Conservation (phyloP, 371 early-diverging fungal genomes). For the Mucor lusitanicus region DNA sequence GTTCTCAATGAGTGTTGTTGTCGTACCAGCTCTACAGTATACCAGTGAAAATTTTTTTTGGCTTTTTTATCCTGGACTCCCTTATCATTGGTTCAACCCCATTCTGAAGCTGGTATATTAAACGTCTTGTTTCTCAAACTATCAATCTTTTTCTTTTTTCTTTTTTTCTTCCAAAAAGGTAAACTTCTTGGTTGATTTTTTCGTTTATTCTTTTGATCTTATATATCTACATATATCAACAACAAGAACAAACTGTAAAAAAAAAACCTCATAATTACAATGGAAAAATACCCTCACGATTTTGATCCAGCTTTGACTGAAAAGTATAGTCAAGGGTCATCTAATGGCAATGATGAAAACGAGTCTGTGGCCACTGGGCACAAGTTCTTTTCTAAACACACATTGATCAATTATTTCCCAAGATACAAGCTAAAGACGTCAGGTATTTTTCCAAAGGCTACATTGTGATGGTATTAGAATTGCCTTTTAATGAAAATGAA, state of each 20-base stretch:
- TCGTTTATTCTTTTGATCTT: not conserved
- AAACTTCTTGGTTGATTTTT: not conserved
- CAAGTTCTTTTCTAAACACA: conserved; percentile 23
- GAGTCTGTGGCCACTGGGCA: conserved; percentile 11
- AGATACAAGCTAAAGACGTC: conserved; percentile 21
- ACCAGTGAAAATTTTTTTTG: not conserved
- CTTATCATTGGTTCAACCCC: not conserved
- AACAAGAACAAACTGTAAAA: conserved; percentile 3
- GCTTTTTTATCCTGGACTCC: not conserved
- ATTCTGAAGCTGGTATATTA: not conserved
- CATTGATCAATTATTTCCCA: conserved; percentile 24
- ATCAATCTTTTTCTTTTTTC: not conserved
- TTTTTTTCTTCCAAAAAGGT: not conserved
- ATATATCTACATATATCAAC: not conserved
- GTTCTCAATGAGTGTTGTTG: no score
- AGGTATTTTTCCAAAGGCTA: conserved; percentile 10
- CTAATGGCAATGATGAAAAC: not conserved
- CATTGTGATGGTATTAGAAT: not conserved
- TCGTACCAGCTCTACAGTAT: no score
- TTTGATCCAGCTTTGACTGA: conserved; percentile 10
- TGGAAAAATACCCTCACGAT: conserved; percentile 6
- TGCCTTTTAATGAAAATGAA: not conserved
- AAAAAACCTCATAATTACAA: not conserved
- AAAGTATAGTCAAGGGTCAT: conserved; percentile 1
- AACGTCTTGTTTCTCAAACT: not conserved